Conservation (phyloP, 2,329 filamentous ascomycete genomes). For the Colletotrichum lentis region DNA sequence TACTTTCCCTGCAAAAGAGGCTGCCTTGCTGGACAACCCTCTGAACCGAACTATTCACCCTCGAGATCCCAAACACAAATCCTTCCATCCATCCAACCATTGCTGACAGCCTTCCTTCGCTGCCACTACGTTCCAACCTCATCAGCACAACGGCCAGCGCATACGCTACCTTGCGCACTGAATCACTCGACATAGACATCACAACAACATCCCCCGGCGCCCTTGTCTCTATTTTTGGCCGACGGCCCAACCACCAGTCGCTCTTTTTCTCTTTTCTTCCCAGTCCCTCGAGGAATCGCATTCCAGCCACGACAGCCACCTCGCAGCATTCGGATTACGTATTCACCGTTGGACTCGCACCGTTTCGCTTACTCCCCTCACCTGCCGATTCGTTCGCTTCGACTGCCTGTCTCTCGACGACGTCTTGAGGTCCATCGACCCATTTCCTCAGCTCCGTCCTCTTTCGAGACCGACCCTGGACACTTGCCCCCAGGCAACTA, state of each 20-base stretch:
- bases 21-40: slow-evolving; percentile 38
- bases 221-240: slow-evolving; percentile 14
- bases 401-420: neutral
- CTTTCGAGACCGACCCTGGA: slow-evolving; percentile 17
- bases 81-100: neutral
- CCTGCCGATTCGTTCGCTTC: neutral
- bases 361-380: neutral
- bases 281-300: slow-evolving; percentile 24
- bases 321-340: slow-evolving; percentile 33
- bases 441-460: neutral
- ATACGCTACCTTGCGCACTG: slow-evolving; percentile 24
- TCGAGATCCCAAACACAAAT: slow-evolving; percentile 6
- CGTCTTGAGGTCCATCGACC: slow-evolving; percentile 3
- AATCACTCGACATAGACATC: slow-evolving; percentile 2
- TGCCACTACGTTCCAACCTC: slow-evolving; percentile 1
- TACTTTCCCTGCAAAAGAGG: slow-evolving; percentile 29
- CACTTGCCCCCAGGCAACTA: slow-evolving; percentile 25
- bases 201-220: slow-evolving; percentile 21
- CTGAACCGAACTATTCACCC: slow-evolving; percentile 27
- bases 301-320: slow-evolving; percentile 36
- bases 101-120: slow-evolving; percentile 9
- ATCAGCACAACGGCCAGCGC: slow-evolving; percentile 4
- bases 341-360: slow-evolving; percentile 11
- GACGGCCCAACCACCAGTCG: slow-evolving; percentile 35
- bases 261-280: slow-evolving; percentile 35